Conservation (phyloP, 257 asterid species). For the Ballota nigra region DNA sequence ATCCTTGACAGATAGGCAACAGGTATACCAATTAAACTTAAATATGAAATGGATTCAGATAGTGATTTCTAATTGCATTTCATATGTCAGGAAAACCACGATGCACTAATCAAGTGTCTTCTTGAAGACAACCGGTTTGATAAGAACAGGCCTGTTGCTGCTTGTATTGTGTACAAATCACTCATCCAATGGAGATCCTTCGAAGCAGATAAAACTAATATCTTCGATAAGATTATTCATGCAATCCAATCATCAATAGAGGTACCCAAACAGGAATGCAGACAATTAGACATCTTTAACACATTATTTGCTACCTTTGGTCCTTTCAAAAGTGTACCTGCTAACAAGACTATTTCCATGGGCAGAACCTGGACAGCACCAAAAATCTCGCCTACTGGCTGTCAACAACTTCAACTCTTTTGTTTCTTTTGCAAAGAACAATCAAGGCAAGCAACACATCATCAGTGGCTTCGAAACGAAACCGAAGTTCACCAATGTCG, state of each 20-base stretch:
- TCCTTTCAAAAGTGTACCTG: neutral
- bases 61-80: neutral
- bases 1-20: slow-evolving; percentile 86
- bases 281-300: neutral
- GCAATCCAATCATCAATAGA: slow-evolving; percentile 80
- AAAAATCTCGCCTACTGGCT: slow-evolving; percentile 82
- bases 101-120: slow-evolving; percentile 73
- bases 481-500: slow-evolving; percentile 70
- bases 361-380: slow-evolving; percentile 62
- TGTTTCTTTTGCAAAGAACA: slow-evolving; percentile 78
- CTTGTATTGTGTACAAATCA: slow-evolving; percentile 68
- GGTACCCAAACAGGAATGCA: slow-evolving; percentile 38
- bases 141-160: slow-evolving; percentile 73
- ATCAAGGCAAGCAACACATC: slow-evolving; percentile 77
- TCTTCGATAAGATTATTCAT: slow-evolving; percentile 82
- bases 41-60: neutral
- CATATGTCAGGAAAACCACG: slow-evolving; percentile 73
- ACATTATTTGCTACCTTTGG: neutral
- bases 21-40: slow-evolving; percentile 41
- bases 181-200: slow-evolving; percentile 94
- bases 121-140: slow-evolving; percentile 76
- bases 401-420: slow-evolving; percentile 79
- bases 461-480: slow-evolving; percentile 50
- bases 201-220: slow-evolving; percentile 81
- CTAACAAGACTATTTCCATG: neutral